Evolutionary conservation across 805 yeast species (phyloP).

Genomic region (Grigorovia jiainica): DNA sequence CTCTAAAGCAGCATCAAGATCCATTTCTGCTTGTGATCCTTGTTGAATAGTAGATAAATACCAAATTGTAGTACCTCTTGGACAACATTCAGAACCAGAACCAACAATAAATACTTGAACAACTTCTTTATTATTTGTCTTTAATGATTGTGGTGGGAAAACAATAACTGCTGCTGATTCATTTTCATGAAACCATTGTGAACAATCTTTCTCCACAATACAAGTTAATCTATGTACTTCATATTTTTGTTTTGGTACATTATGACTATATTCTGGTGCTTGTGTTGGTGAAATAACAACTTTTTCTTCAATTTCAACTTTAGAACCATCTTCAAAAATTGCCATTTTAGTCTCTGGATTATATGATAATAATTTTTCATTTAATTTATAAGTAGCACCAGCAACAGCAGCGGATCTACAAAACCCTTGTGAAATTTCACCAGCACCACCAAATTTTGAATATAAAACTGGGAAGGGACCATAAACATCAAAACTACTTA

Average conservation of each 20-base stretch:
- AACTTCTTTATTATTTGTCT: conserved; percentile 54
- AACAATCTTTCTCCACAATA: conserved; percentile 77
- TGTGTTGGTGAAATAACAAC: conserved; percentile 68
- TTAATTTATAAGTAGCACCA: conserved; percentile 85
- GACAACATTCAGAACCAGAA: conserved; percentile 79
- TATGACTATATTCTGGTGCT: conserved; percentile 35
- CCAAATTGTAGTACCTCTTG: conserved; percentile 84
- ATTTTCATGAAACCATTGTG: conserved; percentile 81
- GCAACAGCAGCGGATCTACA: conserved; percentile 98
- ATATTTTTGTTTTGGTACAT: conserved; percentile 37
- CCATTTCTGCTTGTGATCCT: conserved; percentile 59
- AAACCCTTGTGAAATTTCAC: conserved; percentile 92
- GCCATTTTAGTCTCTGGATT: conserved; percentile 64
- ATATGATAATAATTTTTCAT: conserved; percentile 53
- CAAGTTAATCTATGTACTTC: conserved; percentile 70
- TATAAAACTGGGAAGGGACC: conserved; percentile 90
- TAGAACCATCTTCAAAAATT: conserved; percentile 62
- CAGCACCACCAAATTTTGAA: conserved; percentile 92
- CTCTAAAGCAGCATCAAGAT: conserved; percentile 68
- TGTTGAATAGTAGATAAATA: conserved; percentile 72
- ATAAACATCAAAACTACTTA: conserved; percentile 79
- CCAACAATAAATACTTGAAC: conserved; percentile 87
- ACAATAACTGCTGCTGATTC: conserved; percentile 84
- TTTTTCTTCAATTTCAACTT: conserved; percentile 68
- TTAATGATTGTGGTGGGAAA: conserved; percentile 79